phyloP scores from a whole-genome alignment of 1,284 basidiomycete species.

The Leccinum solheimii region DNA sequence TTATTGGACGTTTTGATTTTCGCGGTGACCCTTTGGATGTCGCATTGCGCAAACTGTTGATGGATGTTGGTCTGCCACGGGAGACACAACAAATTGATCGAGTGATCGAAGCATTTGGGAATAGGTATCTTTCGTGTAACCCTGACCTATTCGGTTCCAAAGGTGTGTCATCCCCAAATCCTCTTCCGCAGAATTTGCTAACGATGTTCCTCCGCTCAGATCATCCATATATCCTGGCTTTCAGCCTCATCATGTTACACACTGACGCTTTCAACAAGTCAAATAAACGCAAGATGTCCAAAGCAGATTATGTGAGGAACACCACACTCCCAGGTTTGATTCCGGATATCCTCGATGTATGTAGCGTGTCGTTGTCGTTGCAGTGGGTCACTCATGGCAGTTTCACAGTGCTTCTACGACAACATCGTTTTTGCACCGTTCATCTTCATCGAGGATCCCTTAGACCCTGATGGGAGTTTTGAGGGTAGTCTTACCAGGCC shows the following conservation, averaged over 20 bases:
- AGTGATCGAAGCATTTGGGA: conserved; percentile 94
- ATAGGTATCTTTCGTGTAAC: conserved; percentile 84
- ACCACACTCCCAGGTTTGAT: conserved; percentile 86
- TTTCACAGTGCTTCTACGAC: conserved; percentile 85
- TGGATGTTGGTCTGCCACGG: conserved; percentile 88
- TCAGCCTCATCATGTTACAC: conserved; percentile 98
- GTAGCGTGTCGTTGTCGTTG: conserved; percentile 13
- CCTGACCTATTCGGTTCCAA: conserved; percentile 76
- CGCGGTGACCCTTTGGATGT: conserved; percentile 85
- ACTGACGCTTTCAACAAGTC: conserved; percentile 98
- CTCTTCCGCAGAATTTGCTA: background rate
- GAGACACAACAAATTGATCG: conserved; percentile 99
- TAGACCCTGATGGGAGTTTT: conserved; percentile 64
- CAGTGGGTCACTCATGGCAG: conserved; percentile 3
- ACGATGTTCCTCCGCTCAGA: conserved; percentile 48
- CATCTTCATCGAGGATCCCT: conserved; percentile 91
- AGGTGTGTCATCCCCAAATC: conserved; percentile 48
- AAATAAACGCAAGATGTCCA: conserved; percentile 97
- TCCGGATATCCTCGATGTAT: conserved; percentile 83
- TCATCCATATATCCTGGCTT: conserved; percentile 95
- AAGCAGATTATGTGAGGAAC: conserved; percentile 90
- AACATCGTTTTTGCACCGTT: conserved; percentile 95
- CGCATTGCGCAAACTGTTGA: conserved; percentile 86
- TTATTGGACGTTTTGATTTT: conserved; percentile 84
- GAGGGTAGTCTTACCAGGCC: conserved; percentile 46